phyloP scores from a whole-genome alignment of 1,284 basidiomycete genomes.

The Ganoderma sinense region DNA sequence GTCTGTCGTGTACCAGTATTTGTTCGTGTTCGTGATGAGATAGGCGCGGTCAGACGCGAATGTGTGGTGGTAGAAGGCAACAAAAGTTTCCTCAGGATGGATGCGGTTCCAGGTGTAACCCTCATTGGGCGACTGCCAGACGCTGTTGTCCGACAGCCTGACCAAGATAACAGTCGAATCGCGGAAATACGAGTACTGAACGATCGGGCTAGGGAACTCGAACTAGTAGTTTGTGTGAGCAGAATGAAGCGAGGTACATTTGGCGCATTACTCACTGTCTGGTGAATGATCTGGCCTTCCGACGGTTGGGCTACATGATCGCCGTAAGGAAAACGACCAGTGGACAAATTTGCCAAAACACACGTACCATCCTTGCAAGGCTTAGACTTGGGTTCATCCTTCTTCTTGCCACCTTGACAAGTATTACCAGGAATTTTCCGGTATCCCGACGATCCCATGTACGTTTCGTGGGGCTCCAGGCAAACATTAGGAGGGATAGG shows the following conservation, averaged over 20 bases:
- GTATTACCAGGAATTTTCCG: slow-evolving; percentile 94
- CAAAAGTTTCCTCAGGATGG: slow-evolving; percentile 67
- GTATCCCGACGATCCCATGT: slow-evolving; percentile 91
- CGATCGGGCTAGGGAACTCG: slow-evolving; percentile 74
- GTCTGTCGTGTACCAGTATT: slow-evolving; percentile 86
- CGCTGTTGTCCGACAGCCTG: slow-evolving; percentile 76
- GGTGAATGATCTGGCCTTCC: slow-evolving; percentile 77
- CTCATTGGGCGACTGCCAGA: slow-evolving; percentile 96
- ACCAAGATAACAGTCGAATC: slow-evolving; percentile 84
- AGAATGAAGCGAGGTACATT: background rate
- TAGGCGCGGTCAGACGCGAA: slow-evolving; percentile 87
- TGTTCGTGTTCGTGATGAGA: slow-evolving; percentile 77
- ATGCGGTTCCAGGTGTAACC: slow-evolving; percentile 90
- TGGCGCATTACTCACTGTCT: slow-evolving; percentile 55
- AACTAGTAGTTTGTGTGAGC: slow-evolving; percentile 52
- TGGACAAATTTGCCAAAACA: background rate
- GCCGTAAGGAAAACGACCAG: background rate
- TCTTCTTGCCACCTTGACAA: slow-evolving; percentile 72
- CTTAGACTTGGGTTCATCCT: slow-evolving; percentile 79
- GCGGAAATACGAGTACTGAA: slow-evolving; percentile 88
- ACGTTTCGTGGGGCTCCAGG: slow-evolving; percentile 66
- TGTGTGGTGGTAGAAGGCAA: slow-evolving; percentile 88
- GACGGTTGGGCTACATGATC: slow-evolving; percentile 66
- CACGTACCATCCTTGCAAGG: slow-evolving; percentile 73
- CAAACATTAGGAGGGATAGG: slow-evolving; percentile 86